Conservation (phyloP, 1,284 basidiomycete species). For the Heterobasidion irregulare region DNA sequence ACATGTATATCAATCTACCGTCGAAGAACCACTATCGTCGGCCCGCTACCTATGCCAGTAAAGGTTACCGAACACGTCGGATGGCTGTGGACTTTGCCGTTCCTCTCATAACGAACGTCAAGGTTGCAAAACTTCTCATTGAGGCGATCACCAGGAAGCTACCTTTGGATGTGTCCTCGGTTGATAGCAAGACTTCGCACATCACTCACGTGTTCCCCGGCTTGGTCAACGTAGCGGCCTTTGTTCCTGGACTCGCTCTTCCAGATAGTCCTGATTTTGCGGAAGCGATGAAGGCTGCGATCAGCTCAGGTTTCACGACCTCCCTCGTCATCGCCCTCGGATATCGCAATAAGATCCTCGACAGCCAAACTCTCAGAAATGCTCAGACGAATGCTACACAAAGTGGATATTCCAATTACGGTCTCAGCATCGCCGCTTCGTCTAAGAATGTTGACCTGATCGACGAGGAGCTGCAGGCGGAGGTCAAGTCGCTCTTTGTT, state of each 20-base stretch:
- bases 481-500: constrained; percentile 80
- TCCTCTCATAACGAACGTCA: constrained; percentile 97
- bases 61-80: constrained; percentile 93
- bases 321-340: constrained; percentile 75
- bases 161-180: constrained; percentile 82
- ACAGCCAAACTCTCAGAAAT: constrained; percentile 59
- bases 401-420: constrained; percentile 79
- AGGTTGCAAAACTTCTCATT: constrained; percentile 95
- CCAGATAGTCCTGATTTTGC: constrained; percentile 58
- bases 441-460: constrained; percentile 58
- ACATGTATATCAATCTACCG: constrained; percentile 99
- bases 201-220: constrained; percentile 89
- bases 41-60: constrained; percentile 94
- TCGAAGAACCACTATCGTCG: constrained; percentile 98
- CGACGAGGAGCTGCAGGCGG: constrained; percentile 70
- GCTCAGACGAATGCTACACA: constrained; percentile 59
- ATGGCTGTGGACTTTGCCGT: constrained; percentile 99
- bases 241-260: constrained; percentile 70
- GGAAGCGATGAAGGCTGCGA: constrained; percentile 69
- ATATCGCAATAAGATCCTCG: constrained; percentile 51
- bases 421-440: constrained; percentile 73
- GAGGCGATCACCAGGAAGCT: constrained; percentile 89
- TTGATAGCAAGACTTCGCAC: constrained; percentile 96
- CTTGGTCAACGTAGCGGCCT: constrained; percentile 83
- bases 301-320: constrained; percentile 85